These are phyloP conservation scores for Alnus glutinosa DNA, from an alignment of 306 rosid species.

Conservation along the genomic window DNA sequence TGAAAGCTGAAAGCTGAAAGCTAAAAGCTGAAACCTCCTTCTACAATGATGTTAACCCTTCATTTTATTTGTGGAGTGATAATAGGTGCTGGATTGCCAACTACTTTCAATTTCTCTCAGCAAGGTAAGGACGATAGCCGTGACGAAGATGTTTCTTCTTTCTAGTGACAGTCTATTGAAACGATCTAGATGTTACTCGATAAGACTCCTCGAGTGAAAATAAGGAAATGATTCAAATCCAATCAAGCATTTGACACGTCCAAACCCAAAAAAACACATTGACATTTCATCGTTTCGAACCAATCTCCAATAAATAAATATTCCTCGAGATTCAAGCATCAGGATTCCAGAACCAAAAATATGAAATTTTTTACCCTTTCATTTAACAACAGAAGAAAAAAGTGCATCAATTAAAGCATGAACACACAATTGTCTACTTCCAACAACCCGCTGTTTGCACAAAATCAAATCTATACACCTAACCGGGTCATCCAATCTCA, in stretches of 20 bases:
- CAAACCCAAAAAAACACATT: neutral
- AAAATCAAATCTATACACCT: conserved; percentile 25
- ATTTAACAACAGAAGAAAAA: conserved; percentile 18
- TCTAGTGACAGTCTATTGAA: no score
- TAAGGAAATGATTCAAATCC: neutral
- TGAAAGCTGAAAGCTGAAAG: neutral
- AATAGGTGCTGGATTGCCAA: no score
- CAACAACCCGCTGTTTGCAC: conserved; percentile 11
- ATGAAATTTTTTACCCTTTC: neutral
- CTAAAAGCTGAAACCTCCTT: conserved; percentile 1
- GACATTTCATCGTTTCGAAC: neutral
- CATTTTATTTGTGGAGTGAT: neutral
- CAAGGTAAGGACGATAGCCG: no score
- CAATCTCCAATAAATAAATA: neutral
- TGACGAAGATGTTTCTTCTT: no score
- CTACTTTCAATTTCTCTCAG: neutral
- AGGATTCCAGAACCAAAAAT: neutral
- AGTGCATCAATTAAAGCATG: neutral
- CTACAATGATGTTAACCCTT: neutral
- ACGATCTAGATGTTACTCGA: no score
- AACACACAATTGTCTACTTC: conserved; percentile 16
- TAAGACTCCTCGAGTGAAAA: neutral
- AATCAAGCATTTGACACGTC: neutral
- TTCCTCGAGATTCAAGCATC: neutral
- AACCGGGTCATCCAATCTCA: conserved; percentile 29